Evolutionary conservation across 1,284 basidiomycete species (phyloP).

Genomic region (Puccinia polysora): DNA sequence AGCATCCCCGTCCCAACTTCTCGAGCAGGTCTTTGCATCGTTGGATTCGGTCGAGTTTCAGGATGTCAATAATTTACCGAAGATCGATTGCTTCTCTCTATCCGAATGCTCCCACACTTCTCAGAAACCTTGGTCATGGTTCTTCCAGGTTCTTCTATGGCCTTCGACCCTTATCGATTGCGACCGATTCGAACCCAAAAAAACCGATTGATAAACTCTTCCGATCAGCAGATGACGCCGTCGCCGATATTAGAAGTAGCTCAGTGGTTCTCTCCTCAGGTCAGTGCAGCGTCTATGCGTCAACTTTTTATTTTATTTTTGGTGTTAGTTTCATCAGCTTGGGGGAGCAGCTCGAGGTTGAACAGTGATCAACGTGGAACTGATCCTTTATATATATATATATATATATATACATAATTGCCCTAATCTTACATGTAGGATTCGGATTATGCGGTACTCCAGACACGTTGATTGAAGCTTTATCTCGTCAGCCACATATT

Average conservation of each 20-base stretch:
- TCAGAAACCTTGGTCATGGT: no score
- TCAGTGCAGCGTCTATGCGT: conserved; percentile 1
- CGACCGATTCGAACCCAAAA: not conserved
- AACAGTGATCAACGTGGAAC: no score
- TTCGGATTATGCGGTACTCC: conserved; percentile 55
- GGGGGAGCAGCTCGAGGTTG: not conserved
- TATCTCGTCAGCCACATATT: conserved; percentile 69
- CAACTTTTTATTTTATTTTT: not conserved
- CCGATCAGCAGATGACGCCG: conserved; percentile 36
- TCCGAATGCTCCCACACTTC: no score
- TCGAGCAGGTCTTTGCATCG: no score
- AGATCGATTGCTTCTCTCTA: no score
- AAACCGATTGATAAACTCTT: conserved; percentile 23
- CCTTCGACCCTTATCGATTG: conserved; percentile 9
- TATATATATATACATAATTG: not conserved
- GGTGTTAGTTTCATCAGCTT: not conserved
- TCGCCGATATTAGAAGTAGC: conserved; percentile 31
- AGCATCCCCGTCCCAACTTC: no score
- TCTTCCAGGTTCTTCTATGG: no score
- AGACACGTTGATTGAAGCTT: conserved; percentile 79
- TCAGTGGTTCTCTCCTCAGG: conserved; percentile 38
- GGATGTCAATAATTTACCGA: no score
- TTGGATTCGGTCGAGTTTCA: no score
- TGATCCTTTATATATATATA: not conserved
- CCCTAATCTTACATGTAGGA: conserved; percentile 42